Percentiles rank a stretch among this genome's conserved stretches.
These are phyloP conservation scores for Fusarium avenaceum DNA, from an alignment of 2,329 filamentous ascomycete species.

Conservation along the genomic window DNA sequence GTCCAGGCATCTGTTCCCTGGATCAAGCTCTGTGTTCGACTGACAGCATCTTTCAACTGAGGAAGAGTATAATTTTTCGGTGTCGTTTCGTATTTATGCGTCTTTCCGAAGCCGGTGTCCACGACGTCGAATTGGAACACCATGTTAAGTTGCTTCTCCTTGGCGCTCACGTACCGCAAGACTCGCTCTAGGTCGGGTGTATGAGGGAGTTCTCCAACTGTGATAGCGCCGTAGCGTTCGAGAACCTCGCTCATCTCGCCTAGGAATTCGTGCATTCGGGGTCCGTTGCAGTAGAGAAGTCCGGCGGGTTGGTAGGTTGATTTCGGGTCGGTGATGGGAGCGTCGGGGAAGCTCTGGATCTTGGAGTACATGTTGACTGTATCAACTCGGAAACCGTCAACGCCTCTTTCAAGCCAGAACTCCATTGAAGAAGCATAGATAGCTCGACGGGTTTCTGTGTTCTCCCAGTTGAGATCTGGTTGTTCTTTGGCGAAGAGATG, in stretches of 20 bases:
- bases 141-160: conserved; percentile 74
- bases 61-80: conserved; percentile 61
- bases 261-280: conserved; percentile 76
- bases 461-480: conserved; percentile 90
- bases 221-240: conserved; percentile 73
- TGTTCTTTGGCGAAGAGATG: conserved; percentile 82
- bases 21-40: conserved; percentile 65
- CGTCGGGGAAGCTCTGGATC: conserved; percentile 69
- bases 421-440: conserved; percentile 79
- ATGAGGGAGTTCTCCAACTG: conserved; percentile 76
- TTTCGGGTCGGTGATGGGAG: conserved; percentile 64
- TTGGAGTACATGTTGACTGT: conserved; percentile 82
- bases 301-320: conserved; percentile 65
- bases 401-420: conserved; percentile 83
- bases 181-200: conserved; percentile 71
- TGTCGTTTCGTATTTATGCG: conserved; percentile 66
- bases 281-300: conserved; percentile 75
- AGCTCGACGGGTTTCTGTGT: conserved; percentile 73
- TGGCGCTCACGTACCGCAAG: conserved; percentile 69
- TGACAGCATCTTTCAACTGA: conserved; percentile 62
- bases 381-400: conserved; percentile 81
- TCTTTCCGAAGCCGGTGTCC: conserved; percentile 67
- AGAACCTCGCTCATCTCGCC: conserved; percentile 74
- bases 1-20: conserved; percentile 71
- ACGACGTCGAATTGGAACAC: conserved; percentile 77